Percentiles rank a stretch among this genome's conserved stretches.
These are phyloP conservation scores for Mrakia blollopis DNA, from an alignment of 768 basidiomycete species.

Conservation along the genomic window DNA sequence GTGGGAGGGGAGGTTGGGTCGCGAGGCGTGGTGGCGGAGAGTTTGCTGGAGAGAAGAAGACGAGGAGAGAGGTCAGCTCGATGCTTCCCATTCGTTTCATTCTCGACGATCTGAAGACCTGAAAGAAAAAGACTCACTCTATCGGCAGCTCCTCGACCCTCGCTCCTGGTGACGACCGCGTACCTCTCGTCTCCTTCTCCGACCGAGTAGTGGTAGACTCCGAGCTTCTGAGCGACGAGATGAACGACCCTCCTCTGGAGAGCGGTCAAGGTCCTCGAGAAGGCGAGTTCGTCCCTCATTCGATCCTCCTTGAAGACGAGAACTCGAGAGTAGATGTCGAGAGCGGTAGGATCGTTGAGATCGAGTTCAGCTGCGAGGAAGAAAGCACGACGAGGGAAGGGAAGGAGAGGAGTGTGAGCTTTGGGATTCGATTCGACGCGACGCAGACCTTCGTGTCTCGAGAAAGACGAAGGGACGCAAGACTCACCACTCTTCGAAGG, in stretches of 20 bases:
- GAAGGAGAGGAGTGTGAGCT: too few species aligned
- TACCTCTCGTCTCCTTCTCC: slow-evolving; percentile 90
- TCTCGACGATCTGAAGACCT: background rate
- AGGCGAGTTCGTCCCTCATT: slow-evolving; percentile 95
- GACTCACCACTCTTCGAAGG: slow-evolving; percentile 29
- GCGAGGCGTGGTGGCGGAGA: slow-evolving; percentile 28
- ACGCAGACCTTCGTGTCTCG: slow-evolving; percentile 33
- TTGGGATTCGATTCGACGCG: too few species aligned
- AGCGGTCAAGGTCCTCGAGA: slow-evolving; percentile 76
- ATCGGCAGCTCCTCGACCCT: slow-evolving; percentile 52
- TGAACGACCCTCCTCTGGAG: slow-evolving; percentile 90
- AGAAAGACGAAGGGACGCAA: background rate
- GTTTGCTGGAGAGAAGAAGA: background rate
- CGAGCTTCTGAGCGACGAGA: slow-evolving; percentile 91
- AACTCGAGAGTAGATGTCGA: slow-evolving; percentile 96
- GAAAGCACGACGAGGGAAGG: background rate
- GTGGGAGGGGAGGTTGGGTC: slow-evolving; percentile 39
- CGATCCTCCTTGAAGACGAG: slow-evolving; percentile 95
- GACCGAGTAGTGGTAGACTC: slow-evolving; percentile 87
- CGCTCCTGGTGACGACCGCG: slow-evolving; percentile 87
- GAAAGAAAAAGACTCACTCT: slow-evolving; percentile 23
- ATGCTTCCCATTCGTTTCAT: background rate
- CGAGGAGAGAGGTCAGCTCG: slow-evolving; percentile 14
- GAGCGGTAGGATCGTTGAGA: slow-evolving; percentile 87
- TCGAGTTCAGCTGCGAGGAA: slow-evolving; percentile 65